A percentile compares a stretch with the other conserved stretches of the same genome.
phyloP scores from a whole-genome alignment of 2,329 filamentous ascomycete species.

The Zalaria sp. region DNA sequence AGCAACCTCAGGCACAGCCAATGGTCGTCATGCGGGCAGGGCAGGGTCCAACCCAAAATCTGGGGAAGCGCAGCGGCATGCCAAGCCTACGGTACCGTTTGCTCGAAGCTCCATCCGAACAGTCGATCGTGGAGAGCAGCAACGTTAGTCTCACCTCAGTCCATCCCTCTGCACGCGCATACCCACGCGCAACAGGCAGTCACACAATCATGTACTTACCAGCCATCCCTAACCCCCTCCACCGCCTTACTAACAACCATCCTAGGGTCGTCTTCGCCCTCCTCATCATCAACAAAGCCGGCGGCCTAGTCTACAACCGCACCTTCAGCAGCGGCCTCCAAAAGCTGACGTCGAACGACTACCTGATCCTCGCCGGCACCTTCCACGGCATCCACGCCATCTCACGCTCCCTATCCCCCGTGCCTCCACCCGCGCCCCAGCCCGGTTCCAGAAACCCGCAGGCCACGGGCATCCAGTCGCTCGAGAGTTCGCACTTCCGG shows the following conservation, averaged over 20 bases:
- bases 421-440: conserved; percentile 20
- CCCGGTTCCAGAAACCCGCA: conserved; percentile 19
- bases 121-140: no score
- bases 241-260: not conserved
- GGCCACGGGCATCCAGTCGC: conserved; percentile 71
- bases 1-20: not conserved
- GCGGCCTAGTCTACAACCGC: conserved; percentile 89
- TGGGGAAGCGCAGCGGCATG: not conserved
- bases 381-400: conserved; percentile 74
- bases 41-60: not conserved
- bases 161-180: no score
- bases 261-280: conserved; percentile 84
- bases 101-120: no score
- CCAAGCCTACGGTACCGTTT: no score
- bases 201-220: no score
- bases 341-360: conserved; percentile 88
- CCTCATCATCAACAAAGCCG: conserved; percentile 97
- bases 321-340: conserved; percentile 79
- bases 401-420: conserved; percentile 35
- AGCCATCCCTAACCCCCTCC: no score
- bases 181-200: no score
- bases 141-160: no score
- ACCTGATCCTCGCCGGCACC: conserved; percentile 88
- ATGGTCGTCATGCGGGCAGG: not conserved
- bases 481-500: conserved; percentile 89